These are phyloP conservation scores for Alternaria consortialis DNA, from an alignment of 2,329 filamentous ascomycete species.

Conservation along the genomic window DNA sequence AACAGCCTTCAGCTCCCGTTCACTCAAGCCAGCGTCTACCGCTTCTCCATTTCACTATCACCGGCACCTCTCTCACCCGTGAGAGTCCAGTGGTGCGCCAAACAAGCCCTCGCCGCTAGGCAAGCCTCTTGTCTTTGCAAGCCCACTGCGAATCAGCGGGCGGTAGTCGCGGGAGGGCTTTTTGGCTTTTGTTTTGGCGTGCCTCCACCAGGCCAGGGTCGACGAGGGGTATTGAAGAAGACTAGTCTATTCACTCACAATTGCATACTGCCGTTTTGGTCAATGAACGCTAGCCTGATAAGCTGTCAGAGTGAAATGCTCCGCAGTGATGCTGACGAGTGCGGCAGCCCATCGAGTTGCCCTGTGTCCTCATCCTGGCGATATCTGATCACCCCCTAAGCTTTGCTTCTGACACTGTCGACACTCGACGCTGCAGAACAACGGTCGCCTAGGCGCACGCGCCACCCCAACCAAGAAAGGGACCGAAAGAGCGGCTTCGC, in stretches of 20 bases:
- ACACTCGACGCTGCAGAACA: conserved; percentile 13
- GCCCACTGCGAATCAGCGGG: conserved; percentile 39
- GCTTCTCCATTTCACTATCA: conserved; percentile 20
- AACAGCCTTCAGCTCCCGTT: conserved; percentile 15
- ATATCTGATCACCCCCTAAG: conserved; percentile 2
- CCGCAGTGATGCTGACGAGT: conserved; percentile 28
- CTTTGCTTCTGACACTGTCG: conserved; percentile 13
- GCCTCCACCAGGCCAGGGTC: conserved; percentile 27
- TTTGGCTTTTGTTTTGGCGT: conserved; percentile 39
- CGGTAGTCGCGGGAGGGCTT: conserved; percentile 37
- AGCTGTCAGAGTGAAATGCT: conserved; percentile 27
- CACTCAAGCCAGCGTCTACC: conserved; percentile 25
- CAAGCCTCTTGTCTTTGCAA: conserved; percentile 26
- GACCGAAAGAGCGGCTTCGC: conserved; percentile 24
- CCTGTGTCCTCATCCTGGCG: conserved; percentile 18
- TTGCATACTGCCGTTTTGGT: conserved; percentile 37
- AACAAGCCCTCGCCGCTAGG: conserved; percentile 27
- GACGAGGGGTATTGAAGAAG: conserved; percentile 16
- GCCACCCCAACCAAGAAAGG: conserved; percentile 12
- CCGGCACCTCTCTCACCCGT: conserved; percentile 31
- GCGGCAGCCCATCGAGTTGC: conserved; percentile 24
- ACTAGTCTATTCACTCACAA: conserved; percentile 31
- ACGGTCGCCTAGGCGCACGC: conserved; percentile 16
- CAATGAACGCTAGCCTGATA: conserved; percentile 27
- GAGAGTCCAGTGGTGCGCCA: conserved; percentile 23